Percentiles rank a stretch among this genome's conserved stretches.
These are phyloP conservation scores for Colletotrichum theobromicola DNA, from an alignment of 2,329 filamentous ascomycete species.

Conservation along the genomic window DNA sequence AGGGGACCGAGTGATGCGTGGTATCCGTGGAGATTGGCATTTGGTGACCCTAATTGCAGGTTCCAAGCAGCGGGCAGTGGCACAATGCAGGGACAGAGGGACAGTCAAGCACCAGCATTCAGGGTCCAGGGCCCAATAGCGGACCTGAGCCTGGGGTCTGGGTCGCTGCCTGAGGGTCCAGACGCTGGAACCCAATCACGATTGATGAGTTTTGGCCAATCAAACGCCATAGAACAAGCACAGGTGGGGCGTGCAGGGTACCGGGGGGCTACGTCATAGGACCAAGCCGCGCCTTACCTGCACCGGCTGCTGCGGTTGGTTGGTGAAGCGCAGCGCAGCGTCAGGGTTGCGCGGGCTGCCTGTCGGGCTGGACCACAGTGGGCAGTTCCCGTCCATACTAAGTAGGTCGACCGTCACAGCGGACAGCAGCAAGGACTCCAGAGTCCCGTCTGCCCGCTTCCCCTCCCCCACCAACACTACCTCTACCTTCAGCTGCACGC, in stretches of 20 bases:
- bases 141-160: neutral
- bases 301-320: neutral
- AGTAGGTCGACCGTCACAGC: neutral
- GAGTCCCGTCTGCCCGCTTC: neutral
- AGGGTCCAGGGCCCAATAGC: constrained; percentile 6
- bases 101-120: neutral
- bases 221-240: neutral
- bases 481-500: neutral
- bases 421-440: neutral
- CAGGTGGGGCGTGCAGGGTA: neutral
- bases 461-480: neutral
- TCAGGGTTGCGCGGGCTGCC: neutral
- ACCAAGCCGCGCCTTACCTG: neutral
- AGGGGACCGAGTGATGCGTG: neutral
- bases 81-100: neutral
- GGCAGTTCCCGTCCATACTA: neutral
- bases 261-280: neutral
- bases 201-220: neutral
- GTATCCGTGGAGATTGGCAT: neutral
- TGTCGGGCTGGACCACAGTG: neutral
- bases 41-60: neutral
- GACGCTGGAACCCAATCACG: neutral
- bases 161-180: neutral
- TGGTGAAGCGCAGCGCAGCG: neutral
- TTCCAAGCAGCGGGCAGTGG: neutral